These are phyloP conservation scores for Phaeosphaeria sp. DNA, from an alignment of 2,329 filamentous ascomycete genomes.

Conservation along the genomic window DNA sequence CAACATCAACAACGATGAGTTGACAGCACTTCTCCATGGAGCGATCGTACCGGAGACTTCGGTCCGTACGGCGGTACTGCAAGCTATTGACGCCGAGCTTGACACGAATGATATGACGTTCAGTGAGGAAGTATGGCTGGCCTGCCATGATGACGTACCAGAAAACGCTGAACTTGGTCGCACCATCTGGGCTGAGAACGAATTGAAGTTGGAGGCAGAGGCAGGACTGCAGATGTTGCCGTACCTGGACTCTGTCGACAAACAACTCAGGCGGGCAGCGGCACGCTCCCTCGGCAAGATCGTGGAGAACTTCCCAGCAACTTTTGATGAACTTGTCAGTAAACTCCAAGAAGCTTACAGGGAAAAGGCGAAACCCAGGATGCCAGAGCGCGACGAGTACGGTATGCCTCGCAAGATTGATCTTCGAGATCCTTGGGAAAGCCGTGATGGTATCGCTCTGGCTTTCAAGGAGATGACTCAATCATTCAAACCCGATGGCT, in stretches of 20 bases:
- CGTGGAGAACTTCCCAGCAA: constrained; percentile 65
- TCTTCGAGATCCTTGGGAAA: constrained; percentile 87
- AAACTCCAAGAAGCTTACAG: constrained; percentile 74
- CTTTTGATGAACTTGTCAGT: constrained; percentile 68
- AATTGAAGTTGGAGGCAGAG: constrained; percentile 71
- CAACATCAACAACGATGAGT: constrained; percentile 77
- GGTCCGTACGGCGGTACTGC: constrained; percentile 83
- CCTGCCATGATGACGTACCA: constrained; percentile 86
- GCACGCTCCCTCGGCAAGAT: constrained; percentile 82
- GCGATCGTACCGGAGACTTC: constrained; percentile 78
- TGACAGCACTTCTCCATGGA: constrained; percentile 77
- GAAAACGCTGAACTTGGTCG: constrained; percentile 84
- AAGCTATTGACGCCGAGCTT: constrained; percentile 89
- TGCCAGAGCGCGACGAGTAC: constrained; percentile 86
- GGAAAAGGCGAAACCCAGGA: constrained; percentile 80
- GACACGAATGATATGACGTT: constrained; percentile 88
- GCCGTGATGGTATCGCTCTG: constrained; percentile 84
- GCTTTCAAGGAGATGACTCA: constrained; percentile 83
- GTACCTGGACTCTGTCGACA: constrained; percentile 81
- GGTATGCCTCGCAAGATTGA: constrained; percentile 94
- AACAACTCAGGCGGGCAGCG: constrained; percentile 81
- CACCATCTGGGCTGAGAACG: constrained; percentile 96
- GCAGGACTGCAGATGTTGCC: constrained; percentile 73
- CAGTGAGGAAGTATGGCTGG: constrained; percentile 91
- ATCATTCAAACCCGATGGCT: constrained; percentile 70